Percentiles rank a stretch among this genome's conserved stretches.
Conservation (phyloP, 208 protist genomes). For the Histomonas meleagridis region DNA sequence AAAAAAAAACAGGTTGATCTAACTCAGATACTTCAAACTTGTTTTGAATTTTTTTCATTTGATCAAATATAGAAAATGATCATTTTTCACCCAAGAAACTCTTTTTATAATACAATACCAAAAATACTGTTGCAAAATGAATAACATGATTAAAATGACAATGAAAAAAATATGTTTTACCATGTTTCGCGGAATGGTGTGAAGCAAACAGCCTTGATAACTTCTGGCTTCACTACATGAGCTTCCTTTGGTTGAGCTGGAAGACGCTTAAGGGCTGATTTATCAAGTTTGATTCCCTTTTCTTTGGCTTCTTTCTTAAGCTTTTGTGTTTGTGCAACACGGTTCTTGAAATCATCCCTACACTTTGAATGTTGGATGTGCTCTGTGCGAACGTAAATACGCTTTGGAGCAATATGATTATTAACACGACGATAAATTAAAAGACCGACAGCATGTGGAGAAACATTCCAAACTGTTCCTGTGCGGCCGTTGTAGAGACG, state of each 20-base stretch:
- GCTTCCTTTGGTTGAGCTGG: neutral
- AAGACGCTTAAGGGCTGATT: neutral
- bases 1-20: too few relatives aligned
- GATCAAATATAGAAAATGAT: too few relatives aligned
- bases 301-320: neutral
- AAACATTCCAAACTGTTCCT: slow-evolving; percentile 97
- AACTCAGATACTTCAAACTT: too few relatives aligned
- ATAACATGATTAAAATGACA: too few relatives aligned
- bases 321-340: slow-evolving; percentile 51
- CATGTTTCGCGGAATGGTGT: slow-evolving; percentile 6
- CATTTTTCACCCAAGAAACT: too few relatives aligned
- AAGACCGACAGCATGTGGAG: slow-evolving; percentile 89
- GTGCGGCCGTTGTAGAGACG: slow-evolving; percentile 99
- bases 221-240: slow-evolving; percentile 8
- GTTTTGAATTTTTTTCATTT: too few relatives aligned
- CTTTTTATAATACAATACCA: too few relatives aligned
- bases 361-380: slow-evolving; percentile 81
- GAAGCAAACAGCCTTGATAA: neutral
- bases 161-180: too few relatives aligned
- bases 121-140: too few relatives aligned
- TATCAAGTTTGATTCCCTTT: neutral
- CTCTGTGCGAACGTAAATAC: slow-evolving; percentile 97
- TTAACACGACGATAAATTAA: slow-evolving; percentile 94
- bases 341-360: slow-evolving; percentile 63
- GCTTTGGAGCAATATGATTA: slow-evolving; percentile 90